Conservation (phyloP, 2,329 filamentous ascomycete genomes). For the Lachnellula occidentalis region DNA sequence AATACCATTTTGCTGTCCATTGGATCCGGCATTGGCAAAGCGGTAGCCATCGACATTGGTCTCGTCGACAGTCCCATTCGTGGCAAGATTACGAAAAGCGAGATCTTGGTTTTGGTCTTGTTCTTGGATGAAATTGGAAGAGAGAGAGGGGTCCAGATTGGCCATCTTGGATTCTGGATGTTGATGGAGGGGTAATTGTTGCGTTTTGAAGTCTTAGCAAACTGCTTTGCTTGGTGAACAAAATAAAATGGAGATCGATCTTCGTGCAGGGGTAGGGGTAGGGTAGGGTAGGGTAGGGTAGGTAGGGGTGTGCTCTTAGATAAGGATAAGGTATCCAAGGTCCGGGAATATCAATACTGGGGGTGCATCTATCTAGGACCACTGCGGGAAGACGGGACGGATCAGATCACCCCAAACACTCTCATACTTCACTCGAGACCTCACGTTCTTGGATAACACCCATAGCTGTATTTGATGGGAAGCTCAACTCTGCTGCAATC, state of each 20-base stretch:
- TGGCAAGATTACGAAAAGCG: background rate
- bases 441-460: background rate
- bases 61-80: background rate
- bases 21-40: slow-evolving; percentile 2
- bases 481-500: background rate
- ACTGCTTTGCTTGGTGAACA: background rate
- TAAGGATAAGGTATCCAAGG: too few relatives aligned
- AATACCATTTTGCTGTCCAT: slow-evolving; percentile 11
- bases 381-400: too few relatives aligned
- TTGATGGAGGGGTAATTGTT: background rate
- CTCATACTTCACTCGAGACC: background rate
- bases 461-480: slow-evolving; percentile 11
- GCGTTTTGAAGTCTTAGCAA: background rate
- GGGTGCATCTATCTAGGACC: too few relatives aligned
- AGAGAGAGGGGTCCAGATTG: background rate
- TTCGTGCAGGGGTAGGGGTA: too few relatives aligned
- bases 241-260: background rate
- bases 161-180: background rate
- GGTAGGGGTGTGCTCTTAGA: too few relatives aligned
- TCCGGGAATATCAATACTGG: too few relatives aligned
- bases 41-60: background rate
- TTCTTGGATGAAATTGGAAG: background rate
- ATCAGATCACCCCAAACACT: background rate
- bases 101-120: too few relatives aligned
- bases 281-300: too few relatives aligned